Evolutionary conservation across 176 grass and related monocot genomes (phyloP).

Genomic region (Raddia guianensis): DNA sequence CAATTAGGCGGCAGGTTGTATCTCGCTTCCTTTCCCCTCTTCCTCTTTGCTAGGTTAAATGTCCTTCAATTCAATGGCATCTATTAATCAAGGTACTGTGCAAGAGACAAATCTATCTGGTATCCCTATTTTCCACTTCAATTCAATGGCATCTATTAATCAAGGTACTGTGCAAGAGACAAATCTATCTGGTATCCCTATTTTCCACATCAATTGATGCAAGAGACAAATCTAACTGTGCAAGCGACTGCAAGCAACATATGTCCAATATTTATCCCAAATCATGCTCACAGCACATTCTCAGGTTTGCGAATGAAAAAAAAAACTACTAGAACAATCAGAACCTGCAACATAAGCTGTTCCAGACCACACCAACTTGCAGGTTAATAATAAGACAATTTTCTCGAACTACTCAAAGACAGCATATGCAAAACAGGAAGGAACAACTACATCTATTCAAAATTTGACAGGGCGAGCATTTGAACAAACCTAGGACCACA

Average conservation of each 20-base stretch:
- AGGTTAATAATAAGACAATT: neutral
- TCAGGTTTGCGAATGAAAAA: neutral
- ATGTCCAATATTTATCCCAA: conserved; percentile 1
- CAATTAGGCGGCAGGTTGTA: conserved; percentile 92
- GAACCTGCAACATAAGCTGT: neutral
- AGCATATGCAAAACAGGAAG: neutral
- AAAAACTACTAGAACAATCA: neutral
- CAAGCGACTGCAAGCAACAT: conserved; percentile 59
- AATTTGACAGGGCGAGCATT: neutral
- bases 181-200: conserved; percentile 3
- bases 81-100: neutral
- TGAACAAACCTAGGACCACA: neutral
- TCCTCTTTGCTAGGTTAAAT: conserved; percentile 25
- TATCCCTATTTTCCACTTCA: no score
- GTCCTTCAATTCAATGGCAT: conserved; percentile 4
- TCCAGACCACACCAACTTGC: neutral
- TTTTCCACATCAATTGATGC: conserved; percentile 15
- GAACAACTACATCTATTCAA: neutral
- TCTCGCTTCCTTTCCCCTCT: neutral
- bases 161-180: neutral
- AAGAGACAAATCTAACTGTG: no score
- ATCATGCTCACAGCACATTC: neutral
- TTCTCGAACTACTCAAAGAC: neutral
- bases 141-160: conserved; percentile 17
- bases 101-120: neutral